Base-by-base conservation (phyloP, 768 basidiomycete genomes). In the Dioszegia crocea region DNA sequence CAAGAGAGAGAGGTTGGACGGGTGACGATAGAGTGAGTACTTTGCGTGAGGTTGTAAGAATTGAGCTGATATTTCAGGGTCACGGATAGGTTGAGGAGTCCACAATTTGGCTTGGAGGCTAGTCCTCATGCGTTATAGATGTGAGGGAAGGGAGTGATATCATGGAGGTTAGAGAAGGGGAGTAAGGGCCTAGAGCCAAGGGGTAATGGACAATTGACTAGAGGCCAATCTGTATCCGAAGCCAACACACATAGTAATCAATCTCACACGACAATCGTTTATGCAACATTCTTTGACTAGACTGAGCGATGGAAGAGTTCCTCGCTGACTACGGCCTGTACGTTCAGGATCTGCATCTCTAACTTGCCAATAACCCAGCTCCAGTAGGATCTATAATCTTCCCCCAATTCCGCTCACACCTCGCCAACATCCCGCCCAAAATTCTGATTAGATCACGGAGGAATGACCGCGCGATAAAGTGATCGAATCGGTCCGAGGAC, bases 1-100 rank as follows among this genome's bases (percentile, higher is more conserved):
- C 74, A 72, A 31, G 76, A 75, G 56, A 53, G 74, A 38, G 72
- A 69, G 31, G 76, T 77, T 16, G 76, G 73, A n/a, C 50, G 65
- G 44, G 60, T 72, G 11, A 63, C 64, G 11, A 70, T 77, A 29
- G 72, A 77, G 75, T 73, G 55, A 70, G 71, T 73, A n/a, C 29
- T 19, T 26, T n/a, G 11, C 29, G 9, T 1, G 24, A 16, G 29
- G 39, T 31, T 16, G 16, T 51, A 19, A 19, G 21, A 36, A 6
- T 27, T 40, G 27, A 17, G 52, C 59, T 56, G 57, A 65, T 60
- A 16, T 52, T n/a, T 16, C 38, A 73, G 69, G 54, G 69, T 74
- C 9, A 56, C 67, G 19, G 72, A 74, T 55, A 60, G 69, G 38
- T 53, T 71, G 38, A 51, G 65, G 52, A 67, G 65, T 56, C 72